Evolutionary conservation across 371 early-diverging fungal genomes (phyloP).

Genomic region (Sporodiniella umbellata): DNA sequence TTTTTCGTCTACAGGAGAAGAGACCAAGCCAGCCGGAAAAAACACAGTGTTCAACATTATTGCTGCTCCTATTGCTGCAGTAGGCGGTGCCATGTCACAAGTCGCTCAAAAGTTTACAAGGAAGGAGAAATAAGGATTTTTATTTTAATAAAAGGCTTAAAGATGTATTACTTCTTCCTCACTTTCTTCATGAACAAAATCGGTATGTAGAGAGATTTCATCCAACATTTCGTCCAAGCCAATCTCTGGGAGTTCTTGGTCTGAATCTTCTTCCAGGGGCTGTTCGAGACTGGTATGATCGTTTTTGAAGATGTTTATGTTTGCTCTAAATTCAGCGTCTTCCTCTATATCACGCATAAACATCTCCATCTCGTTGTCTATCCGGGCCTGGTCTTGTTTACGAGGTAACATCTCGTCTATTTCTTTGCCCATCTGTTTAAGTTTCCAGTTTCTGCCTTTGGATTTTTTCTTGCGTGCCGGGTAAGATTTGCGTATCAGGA

Average conservation of each 20-base stretch:
- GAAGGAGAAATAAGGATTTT: not conserved
- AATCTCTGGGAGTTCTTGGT: slow-evolving; percentile 88
- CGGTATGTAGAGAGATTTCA: no score
- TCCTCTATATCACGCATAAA: slow-evolving; percentile 96
- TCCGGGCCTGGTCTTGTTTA: slow-evolving; percentile 70
- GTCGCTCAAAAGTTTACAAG: slow-evolving; percentile 14
- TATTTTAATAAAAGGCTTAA: no score
- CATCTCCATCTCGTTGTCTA: slow-evolving; percentile 80
- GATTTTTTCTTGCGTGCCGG: slow-evolving; percentile 85
- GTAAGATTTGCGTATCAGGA: slow-evolving; percentile 89
- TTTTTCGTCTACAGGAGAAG: slow-evolving; percentile 10
- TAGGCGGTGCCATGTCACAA: slow-evolving; percentile 23
- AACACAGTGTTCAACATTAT: slow-evolving; percentile 4
- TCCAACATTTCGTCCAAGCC: slow-evolving; percentile 89
- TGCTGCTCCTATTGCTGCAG: slow-evolving; percentile 18
- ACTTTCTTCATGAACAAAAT: no score
- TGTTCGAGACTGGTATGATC: slow-evolving; percentile 21
- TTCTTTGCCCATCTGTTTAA: slow-evolving; percentile 86
- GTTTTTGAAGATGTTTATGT: slow-evolving; percentile 88
- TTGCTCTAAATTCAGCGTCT: slow-evolving; percentile 91
- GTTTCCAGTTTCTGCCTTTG: slow-evolving; percentile 87
- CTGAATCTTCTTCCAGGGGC: slow-evolving; percentile 48
- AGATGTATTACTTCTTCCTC: no score
- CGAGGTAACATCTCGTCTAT: slow-evolving; percentile 77
- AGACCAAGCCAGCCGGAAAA: slow-evolving; percentile 7